Conservation (phyloP, 192 early-diverging fungal genomes). For the Obelidium mucronatum region DNA sequence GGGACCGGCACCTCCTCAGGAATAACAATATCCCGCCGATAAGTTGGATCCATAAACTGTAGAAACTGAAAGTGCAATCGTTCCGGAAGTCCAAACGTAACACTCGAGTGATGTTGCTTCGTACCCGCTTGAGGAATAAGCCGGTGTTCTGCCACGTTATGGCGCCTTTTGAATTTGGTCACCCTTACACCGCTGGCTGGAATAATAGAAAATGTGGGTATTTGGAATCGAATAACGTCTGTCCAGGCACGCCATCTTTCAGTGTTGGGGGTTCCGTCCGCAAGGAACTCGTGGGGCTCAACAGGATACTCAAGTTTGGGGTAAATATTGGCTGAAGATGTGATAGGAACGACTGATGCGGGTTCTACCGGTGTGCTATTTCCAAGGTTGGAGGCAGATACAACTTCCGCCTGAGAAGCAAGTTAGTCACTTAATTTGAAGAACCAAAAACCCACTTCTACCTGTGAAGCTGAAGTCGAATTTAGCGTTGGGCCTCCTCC, state of each 20-base stretch:
- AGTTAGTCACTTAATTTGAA: too few species aligned
- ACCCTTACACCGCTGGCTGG: background rate
- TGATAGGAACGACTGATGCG: too few species aligned
- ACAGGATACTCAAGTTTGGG: background rate
- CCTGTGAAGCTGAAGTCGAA: too few species aligned
- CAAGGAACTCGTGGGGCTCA: background rate
- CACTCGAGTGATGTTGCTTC: conserved; percentile 1
- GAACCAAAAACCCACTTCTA: too few species aligned
- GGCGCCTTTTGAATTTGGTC: conserved; percentile 10
- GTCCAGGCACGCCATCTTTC: conserved; percentile 20
- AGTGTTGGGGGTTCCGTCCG: conserved; percentile 1
- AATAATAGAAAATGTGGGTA: background rate
- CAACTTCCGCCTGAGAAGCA: too few species aligned
- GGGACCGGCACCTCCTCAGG: background rate
- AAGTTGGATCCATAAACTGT: conserved; percentile 15
- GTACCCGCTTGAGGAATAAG: background rate
- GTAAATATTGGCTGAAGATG: too few species aligned
- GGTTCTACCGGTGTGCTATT: too few species aligned
- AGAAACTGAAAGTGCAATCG: background rate
- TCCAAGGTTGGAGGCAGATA: too few species aligned
- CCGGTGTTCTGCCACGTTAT: background rate
- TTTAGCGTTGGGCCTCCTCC: too few species aligned
- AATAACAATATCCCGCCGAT: background rate
- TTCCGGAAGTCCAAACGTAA: conserved; percentile 9
- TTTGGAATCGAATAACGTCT: conserved; percentile 14